Evolutionary conservation across 2,329 filamentous ascomycete species (phyloP), one percentile per base, ranked within the genome.

Genomic region (Balansia obtecta): DNA sequence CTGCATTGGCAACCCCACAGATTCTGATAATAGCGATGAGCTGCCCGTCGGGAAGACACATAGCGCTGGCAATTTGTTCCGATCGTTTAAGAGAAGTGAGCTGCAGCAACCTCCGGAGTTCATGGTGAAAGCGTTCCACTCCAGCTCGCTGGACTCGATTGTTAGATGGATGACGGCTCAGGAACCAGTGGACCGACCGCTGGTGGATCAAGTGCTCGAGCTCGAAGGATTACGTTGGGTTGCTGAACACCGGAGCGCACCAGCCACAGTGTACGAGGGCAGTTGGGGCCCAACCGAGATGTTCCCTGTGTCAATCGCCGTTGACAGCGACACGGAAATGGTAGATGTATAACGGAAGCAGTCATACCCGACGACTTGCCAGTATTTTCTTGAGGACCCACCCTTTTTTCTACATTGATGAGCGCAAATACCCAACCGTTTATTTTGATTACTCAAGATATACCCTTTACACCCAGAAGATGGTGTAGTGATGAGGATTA

Each of bases 181-280:
- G 5, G 74, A 86, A 45, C 88, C 90, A 0, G 67, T 71, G 12
- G 72, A 82, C 46, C 85, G 93, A 49, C 93, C 91, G 4, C 79
- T 76, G 1, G 79, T 88, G 22, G 76, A 85, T 48, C 79, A 94
- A 55, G 70, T 98, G 11, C 76, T 95, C 45, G 70, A 77, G 44
- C 77, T 83, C 1, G 80, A 83, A 46, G 88, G 88, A 22, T 76
- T 95, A 48, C 77, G 76, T 54, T 98, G 93, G 86, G 85, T 94
- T 33, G 78, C 82, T 50, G 71, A 74, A 47, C 82, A 89, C 54
- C 82, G 89, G 50, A 82, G 85, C 50, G 87, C 89, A 11, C 87
- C 89, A 43, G 93, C 93, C n/a, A 96, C 89, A 0, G 83, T 98
- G 49, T 98, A 86, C 59, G 93, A 98, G 69, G 93, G 93, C 55